These are phyloP conservation scores for Dovyalis caffra DNA, from an alignment of 345 rosid genomes.

Conservation along the genomic window DNA sequence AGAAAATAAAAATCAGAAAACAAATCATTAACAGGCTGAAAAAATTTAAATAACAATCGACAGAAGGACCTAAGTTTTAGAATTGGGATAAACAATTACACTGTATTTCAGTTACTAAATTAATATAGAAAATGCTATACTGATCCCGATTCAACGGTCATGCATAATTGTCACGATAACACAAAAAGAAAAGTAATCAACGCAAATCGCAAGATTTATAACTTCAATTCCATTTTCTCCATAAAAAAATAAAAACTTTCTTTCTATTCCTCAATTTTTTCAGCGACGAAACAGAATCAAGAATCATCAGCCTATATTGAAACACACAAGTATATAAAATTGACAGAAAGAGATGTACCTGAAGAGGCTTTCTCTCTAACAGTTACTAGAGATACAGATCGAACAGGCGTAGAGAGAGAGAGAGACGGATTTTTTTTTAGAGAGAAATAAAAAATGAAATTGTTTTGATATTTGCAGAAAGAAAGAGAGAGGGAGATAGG, in stretches of 20 bases:
- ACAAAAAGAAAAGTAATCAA: not conserved
- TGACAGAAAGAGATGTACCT: constrained; percentile 15
- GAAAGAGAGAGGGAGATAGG: not conserved
- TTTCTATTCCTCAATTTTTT: not conserved
- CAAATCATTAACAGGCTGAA: not conserved
- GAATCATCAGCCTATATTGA: not conserved
- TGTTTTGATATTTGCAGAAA: not conserved
- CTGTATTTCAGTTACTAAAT: not conserved
- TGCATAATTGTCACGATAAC: not conserved
- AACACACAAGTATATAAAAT: not conserved
- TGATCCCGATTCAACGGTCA: not conserved
- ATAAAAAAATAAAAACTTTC: not conserved
- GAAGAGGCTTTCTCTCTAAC: constrained; percentile 23
- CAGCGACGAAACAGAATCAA: not conserved
- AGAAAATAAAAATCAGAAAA: not conserved
- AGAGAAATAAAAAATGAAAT: not conserved
- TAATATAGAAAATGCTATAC: not conserved
- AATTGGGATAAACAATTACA: not conserved
- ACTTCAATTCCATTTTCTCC: not conserved
- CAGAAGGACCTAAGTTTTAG: not conserved
- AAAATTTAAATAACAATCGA: not conserved
- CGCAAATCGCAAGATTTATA: constrained; percentile 1
- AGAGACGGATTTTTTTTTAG: not conserved
- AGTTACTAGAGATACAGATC: constrained; percentile 29
- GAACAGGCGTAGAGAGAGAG: constrained; percentile 11